Percentiles rank a stretch among this genome's conserved stretches.
phyloP scores from a whole-genome alignment of 805 yeast species.

The Saccharomyces kudriavzevii region DNA sequence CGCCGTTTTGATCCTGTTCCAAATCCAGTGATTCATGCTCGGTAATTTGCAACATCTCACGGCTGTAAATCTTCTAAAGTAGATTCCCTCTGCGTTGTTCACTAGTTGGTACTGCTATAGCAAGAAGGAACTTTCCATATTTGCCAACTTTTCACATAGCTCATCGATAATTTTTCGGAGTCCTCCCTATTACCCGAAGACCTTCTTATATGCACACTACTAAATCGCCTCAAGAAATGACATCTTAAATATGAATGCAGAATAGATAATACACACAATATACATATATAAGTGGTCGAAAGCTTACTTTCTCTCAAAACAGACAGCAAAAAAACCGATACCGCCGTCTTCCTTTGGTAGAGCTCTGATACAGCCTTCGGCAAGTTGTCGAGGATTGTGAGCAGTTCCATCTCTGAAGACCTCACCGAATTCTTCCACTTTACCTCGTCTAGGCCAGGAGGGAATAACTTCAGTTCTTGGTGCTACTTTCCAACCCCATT shows the following conservation, averaged over 20 bases:
- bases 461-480: conserved; percentile 62
- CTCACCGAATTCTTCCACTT: conserved; percentile 54
- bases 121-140: not conserved
- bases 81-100: not conserved
- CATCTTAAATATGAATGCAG: not conserved
- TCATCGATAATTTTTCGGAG: not conserved
- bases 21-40: not conserved
- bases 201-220: not conserved
- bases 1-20: not conserved
- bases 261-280: not conserved
- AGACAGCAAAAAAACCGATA: conserved; percentile 96
- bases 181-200: not conserved
- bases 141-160: not conserved
- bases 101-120: not conserved
- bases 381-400: conserved; percentile 44
- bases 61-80: not conserved
- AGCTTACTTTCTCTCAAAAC: conserved; percentile 50
- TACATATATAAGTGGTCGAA: not conserved
- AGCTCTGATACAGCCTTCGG: conserved; percentile 82
- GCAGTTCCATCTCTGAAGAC: conserved; percentile 38
- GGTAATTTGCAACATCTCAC: not conserved
- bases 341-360: conserved; percentile 90
- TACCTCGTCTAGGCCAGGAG: conserved; percentile 80
- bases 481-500: conserved; percentile 68
- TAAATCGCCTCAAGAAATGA: not conserved